A percentile compares a stretch with the other conserved stretches of the same genome.
phyloP scores from a whole-genome alignment of 805 yeast genomes.

The Suhomyces prunicola region DNA sequence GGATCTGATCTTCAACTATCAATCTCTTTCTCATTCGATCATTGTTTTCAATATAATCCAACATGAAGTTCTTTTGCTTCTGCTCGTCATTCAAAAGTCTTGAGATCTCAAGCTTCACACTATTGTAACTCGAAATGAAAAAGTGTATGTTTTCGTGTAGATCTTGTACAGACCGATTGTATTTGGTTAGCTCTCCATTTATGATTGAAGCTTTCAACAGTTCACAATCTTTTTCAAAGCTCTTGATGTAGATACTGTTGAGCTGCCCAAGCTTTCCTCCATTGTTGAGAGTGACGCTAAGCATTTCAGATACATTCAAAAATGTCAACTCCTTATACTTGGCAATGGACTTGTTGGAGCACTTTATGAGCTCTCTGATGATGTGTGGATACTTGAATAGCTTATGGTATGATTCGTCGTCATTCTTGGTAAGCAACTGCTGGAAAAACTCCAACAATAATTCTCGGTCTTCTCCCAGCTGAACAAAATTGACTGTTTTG shows the following conservation, averaged over 20 bases:
- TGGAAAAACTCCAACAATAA: conserved; percentile 30
- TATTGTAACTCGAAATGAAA: conserved; percentile 46
- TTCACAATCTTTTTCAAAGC: conserved; percentile 35
- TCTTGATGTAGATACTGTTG: conserved; percentile 32
- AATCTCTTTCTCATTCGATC: conserved; percentile 65
- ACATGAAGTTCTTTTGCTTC: conserved; percentile 35
- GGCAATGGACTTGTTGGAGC: conserved; percentile 20
- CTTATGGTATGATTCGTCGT: conserved; percentile 32
- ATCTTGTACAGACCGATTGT: conserved; percentile 60
- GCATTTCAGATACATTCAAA: conserved; percentile 24
- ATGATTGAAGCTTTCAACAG: conserved; percentile 33
- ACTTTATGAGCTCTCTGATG: conserved; percentile 23
- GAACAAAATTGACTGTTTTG: conserved; percentile 13
- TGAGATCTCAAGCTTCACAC: conserved; percentile 48
- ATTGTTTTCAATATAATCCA: conserved; percentile 69
- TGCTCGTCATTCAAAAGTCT: conserved; percentile 26
- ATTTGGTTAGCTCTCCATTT: conserved; percentile 46
- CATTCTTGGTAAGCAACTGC: conserved; percentile 30
- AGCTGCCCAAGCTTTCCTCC: conserved; percentile 33
- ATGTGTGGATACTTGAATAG: conserved; percentile 29
- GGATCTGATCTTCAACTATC: conserved; percentile 49
- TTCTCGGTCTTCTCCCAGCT: conserved; percentile 12
- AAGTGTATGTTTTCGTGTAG: conserved; percentile 56
- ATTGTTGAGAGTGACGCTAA: conserved; percentile 29
- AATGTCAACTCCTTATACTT: conserved; percentile 13